These are phyloP conservation scores for Dipteronia dyeriana DNA, from an alignment of 345 rosid genomes.

Conservation along the genomic window DNA sequence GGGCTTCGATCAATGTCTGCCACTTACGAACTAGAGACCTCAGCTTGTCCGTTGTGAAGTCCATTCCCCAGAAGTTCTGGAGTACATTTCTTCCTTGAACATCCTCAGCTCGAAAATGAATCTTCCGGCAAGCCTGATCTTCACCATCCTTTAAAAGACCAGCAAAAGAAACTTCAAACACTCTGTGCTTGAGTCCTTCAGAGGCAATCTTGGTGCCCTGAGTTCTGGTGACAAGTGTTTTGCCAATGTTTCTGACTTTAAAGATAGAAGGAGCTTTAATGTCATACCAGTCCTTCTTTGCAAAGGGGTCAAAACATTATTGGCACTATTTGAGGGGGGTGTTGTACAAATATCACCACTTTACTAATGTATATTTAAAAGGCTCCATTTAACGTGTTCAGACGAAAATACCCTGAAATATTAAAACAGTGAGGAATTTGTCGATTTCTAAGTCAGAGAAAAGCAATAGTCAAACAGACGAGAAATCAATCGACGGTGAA, in stretches of 20 bases:
- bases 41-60: slow-evolving; percentile 86
- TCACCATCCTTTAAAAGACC: slow-evolving; percentile 77
- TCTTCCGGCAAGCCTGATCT: slow-evolving; percentile 85
- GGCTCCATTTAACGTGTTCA: too few species aligned
- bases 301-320: too few species aligned
- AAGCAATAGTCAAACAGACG: too few species aligned
- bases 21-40: slow-evolving; percentile 95
- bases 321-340: too few species aligned
- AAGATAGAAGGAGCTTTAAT: slow-evolving; percentile 90
- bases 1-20: slow-evolving; percentile 90
- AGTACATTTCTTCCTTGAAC: slow-evolving; percentile 87
- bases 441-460: too few species aligned
- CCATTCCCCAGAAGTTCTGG: slow-evolving; percentile 98
- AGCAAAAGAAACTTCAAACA: slow-evolving; percentile 83
- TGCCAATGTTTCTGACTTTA: slow-evolving; percentile 64
- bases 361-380: too few species aligned
- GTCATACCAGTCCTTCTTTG: slow-evolving; percentile 97
- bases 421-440: too few species aligned
- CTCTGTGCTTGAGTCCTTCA: slow-evolving; percentile 90
- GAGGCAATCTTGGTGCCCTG: slow-evolving; percentile 99
- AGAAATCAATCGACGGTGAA: too few species aligned
- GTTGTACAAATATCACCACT: too few species aligned
- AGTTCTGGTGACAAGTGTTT: slow-evolving; percentile 85
- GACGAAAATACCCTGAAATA: too few species aligned
- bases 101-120: slow-evolving; percentile 90